Conservation (phyloP, 2,329 filamentous ascomycete species). For the Fonsecaea erecta region DNA sequence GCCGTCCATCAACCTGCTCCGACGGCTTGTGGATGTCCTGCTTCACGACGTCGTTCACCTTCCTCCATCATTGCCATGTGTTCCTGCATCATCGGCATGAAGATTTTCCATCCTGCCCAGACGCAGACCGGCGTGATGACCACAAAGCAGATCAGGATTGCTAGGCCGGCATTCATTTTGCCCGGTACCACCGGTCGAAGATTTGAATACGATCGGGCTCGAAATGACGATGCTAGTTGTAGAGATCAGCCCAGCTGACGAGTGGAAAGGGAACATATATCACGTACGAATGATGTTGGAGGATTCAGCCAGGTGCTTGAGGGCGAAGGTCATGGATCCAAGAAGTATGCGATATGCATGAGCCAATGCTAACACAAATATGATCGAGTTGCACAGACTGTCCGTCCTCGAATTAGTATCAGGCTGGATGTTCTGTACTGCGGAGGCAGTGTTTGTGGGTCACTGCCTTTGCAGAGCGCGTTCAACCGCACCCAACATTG, state of each 20-base stretch:
- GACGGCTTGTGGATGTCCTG: slow-evolving; percentile 11
- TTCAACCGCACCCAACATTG: slow-evolving; percentile 35
- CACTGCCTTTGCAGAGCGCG: slow-evolving; percentile 37
- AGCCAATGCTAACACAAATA: not conserved
- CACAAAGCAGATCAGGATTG: slow-evolving; percentile 39
- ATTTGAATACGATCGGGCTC: not conserved
- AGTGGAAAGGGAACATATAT: not conserved
- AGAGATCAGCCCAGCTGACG: not conserved
- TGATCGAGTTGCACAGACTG: not conserved
- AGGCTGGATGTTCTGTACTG: not conserved
- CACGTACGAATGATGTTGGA: not conserved
- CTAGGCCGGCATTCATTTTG: slow-evolving; percentile 36
- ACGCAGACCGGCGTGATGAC: slow-evolving; percentile 35
- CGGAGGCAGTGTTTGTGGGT: slow-evolving; percentile 23
- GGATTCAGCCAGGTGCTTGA: not conserved
- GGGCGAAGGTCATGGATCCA: not conserved
- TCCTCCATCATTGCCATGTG: slow-evolving; percentile 34
- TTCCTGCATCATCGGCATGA: slow-evolving; percentile 33
- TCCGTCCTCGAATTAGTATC: not conserved
- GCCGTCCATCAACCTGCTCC: not conserved
- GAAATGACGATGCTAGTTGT: not conserved
- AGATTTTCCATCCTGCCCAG: slow-evolving; percentile 36
- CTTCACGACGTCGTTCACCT: slow-evolving; percentile 31
- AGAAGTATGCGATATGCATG: not conserved
- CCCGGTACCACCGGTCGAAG: not conserved